Conservation (phyloP, 2,329 filamentous ascomycete genomes). For the Didymella pomorum region DNA sequence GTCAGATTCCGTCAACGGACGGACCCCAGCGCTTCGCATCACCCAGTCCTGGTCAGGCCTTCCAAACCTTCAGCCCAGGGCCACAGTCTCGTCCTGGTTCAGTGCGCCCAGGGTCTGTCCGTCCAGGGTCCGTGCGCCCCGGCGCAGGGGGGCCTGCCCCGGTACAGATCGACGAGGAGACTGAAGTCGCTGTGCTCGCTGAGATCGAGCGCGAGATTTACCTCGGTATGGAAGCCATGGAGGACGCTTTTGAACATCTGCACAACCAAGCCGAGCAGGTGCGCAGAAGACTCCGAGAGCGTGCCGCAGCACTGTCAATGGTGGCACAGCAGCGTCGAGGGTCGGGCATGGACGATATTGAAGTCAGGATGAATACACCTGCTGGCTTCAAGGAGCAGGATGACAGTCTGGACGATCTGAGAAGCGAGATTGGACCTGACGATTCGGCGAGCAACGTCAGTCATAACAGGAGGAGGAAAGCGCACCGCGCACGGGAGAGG, state of each 20-base stretch:
- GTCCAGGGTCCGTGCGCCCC: conserved; percentile 42
- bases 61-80: conserved; percentile 46
- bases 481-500: conserved; percentile 72
- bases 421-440: conserved; percentile 71
- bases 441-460: conserved; percentile 84
- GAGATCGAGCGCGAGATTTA: conserved; percentile 95
- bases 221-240: conserved; percentile 89
- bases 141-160: conserved; percentile 59
- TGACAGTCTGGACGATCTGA: conserved; percentile 51
- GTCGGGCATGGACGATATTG: conserved; percentile 53
- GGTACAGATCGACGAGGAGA: conserved; percentile 92
- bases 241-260: conserved; percentile 92
- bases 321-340: conserved; percentile 65
- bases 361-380: conserved; percentile 60
- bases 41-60: conserved; percentile 47
- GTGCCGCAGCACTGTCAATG: conserved; percentile 78
- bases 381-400: conserved; percentile 47
- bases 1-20: conserved; percentile 54
- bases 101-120: conserved; percentile 40
- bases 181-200: conserved; percentile 86
- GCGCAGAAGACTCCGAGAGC: conserved; percentile 79
- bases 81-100: conserved; percentile 34
- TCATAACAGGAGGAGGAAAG: conserved; percentile 71
- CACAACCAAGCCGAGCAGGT: conserved; percentile 85
- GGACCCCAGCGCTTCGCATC: conserved; percentile 50